Percentiles rank a stretch among this genome's conserved stretches.
Conservation (phyloP, 129 eudicot species). For the Centella asiatica region DNA sequence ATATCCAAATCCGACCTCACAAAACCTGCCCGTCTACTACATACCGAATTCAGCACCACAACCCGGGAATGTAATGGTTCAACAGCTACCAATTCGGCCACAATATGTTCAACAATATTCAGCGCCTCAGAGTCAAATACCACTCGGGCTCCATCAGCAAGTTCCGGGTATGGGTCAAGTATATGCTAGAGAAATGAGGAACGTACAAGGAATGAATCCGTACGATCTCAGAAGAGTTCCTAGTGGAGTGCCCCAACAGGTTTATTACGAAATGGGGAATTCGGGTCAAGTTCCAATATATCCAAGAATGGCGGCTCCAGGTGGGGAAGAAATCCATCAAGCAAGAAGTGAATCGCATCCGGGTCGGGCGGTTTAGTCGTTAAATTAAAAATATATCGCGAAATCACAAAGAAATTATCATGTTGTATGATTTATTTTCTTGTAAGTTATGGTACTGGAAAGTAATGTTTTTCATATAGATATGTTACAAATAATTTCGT, state of each 20-base stretch:
- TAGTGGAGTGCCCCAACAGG: slow-evolving; percentile 39
- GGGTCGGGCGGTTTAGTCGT: slow-evolving; percentile 46
- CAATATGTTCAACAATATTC: slow-evolving; percentile 50
- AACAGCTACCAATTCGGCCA: slow-evolving; percentile 30
- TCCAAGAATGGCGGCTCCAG: slow-evolving; percentile 53
- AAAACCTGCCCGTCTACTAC: slow-evolving; percentile 54
- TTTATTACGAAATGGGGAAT: slow-evolving; percentile 59
- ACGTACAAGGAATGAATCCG: slow-evolving; percentile 25
- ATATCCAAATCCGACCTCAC: slow-evolving; percentile 31
- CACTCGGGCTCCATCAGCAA: slow-evolving; percentile 28
- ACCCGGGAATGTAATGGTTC: slow-evolving; percentile 31
- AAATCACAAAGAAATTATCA: background rate
- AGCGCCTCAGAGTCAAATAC: slow-evolving; percentile 52
- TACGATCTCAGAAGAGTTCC: slow-evolving; percentile 36
- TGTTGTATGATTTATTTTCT: background rate
- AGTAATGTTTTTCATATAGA: too few species aligned
- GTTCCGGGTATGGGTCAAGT: slow-evolving; percentile 45
- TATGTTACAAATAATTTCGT: too few species aligned
- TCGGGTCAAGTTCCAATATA: slow-evolving; percentile 42
- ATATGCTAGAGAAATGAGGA: slow-evolving; percentile 43
- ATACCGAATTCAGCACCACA: slow-evolving; percentile 42
- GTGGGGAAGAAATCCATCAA: slow-evolving; percentile 47
- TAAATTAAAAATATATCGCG: background rate
- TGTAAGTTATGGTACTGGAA: too few species aligned
- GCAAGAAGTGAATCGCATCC: slow-evolving; percentile 21